Conservation (phyloP, 768 basidiomycete species). For the Calvatia gigantea region DNA sequence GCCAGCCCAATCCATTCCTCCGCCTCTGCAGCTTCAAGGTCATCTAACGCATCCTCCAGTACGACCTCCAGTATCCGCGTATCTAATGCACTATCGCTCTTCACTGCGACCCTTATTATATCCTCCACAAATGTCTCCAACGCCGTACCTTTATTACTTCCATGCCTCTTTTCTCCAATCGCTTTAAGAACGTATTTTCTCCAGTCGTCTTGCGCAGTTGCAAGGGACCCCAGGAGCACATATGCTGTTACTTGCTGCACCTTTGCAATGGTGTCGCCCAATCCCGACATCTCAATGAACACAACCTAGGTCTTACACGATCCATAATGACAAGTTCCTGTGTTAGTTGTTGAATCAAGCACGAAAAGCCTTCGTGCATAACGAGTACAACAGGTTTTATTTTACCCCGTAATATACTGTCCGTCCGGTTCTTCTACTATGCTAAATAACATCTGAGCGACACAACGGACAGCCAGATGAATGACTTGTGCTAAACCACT, state of each 20-base stretch:
- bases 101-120: constrained; percentile 26
- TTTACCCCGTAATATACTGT: too few species aligned
- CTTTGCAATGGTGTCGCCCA: constrained; percentile 37
- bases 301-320: too few species aligned
- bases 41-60: constrained; percentile 55
- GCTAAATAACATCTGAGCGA: constrained; percentile 72
- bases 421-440: background rate
- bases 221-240: constrained; percentile 38
- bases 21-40: constrained; percentile 58
- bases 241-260: constrained; percentile 60
- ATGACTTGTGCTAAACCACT: constrained; percentile 92
- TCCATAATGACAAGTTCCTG: too few species aligned
- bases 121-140: constrained; percentile 48
- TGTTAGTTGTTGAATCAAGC: too few species aligned
- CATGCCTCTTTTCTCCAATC: background rate
- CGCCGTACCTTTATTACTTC: constrained; percentile 19
- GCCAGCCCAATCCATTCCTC: constrained; percentile 78
- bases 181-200: constrained; percentile 1
- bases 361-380: too few species aligned
- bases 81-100: constrained; percentile 48
- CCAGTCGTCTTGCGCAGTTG: constrained; percentile 10
- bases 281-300: too few species aligned
- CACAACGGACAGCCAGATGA: constrained; percentile 91
- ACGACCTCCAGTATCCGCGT: constrained; percentile 58
- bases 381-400: too few species aligned